Evolutionary conservation across 139 green algal species (phyloP), one percentile per base, ranked within the genome.

Genomic region (Zygnema circumcarinatum): DNA sequence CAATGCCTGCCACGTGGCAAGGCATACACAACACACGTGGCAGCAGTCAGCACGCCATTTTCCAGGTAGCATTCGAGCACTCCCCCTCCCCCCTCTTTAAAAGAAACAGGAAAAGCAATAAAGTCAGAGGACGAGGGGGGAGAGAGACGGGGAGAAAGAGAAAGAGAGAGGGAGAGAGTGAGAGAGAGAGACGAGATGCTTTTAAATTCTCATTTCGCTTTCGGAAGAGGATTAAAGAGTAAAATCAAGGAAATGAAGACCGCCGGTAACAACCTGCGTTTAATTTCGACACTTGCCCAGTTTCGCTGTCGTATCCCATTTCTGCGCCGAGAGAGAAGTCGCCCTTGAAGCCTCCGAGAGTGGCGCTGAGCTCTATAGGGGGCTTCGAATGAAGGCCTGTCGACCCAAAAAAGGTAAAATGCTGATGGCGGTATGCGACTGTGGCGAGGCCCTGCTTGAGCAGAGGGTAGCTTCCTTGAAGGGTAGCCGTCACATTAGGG

Each of bases 271-370:
- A 3, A 78, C 69, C 69, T 11, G 69, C 69, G 16, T 78, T 78
- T 3, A 41, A 11, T 41, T 78, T 78, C 3, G 69, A 52, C 3
- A 78, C 3, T 41, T 20, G 7, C 69, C 36, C 35, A 22, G 69
- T 78, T 16, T 78, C 69, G 36, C 35, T 52, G 16, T 78, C 69
- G 69, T 78, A 78, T 22, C 69, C 69, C 16, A 20, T 16, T 16
- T 78, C 69, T 39, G 35, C 69, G 7, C 69, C 69, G 11, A 78
- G 69, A 22, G 69, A 38, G 16, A 78, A 41, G 69, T 78, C 69
- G 35, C 69, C 35, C 69, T 39, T 52, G 11, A 78, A 78, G 11
- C 69, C 69, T 39, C 69, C 69, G 16, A 78, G 36, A 16, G 69
- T 41, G 7, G 16, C 16, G 16, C 69, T 78, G 69, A 78, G 35